phyloP scores from a whole-genome alignment of 805 yeast genomes.

The Wickerhamiella allomyrinae region DNA sequence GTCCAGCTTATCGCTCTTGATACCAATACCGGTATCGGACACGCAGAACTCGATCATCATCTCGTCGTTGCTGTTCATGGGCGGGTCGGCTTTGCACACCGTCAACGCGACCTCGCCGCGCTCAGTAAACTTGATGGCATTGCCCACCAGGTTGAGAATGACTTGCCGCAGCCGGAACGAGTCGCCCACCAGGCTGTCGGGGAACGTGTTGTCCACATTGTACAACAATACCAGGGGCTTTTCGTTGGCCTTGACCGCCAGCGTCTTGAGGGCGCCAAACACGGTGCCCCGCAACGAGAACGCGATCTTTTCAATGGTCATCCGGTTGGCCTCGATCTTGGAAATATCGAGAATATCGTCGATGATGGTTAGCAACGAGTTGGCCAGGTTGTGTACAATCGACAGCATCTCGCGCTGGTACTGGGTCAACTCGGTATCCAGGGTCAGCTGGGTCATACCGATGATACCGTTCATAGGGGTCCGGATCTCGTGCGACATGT shows the following conservation, averaged over 20 bases:
- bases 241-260: conserved; percentile 82
- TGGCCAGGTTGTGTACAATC: conserved; percentile 77
- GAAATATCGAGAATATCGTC: conserved; percentile 87
- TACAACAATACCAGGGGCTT: conserved; percentile 67
- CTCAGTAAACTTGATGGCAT: conserved; percentile 78
- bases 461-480: conserved; percentile 90
- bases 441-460: conserved; percentile 81
- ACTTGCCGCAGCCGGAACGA: conserved; percentile 81
- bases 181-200: conserved; percentile 77
- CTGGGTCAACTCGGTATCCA: conserved; percentile 80
- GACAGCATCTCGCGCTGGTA: conserved; percentile 86
- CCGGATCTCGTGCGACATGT: conserved; percentile 76
- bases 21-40: conserved; percentile 83
- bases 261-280: conserved; percentile 76
- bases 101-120: conserved; percentile 68
- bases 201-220: conserved; percentile 74
- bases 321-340: conserved; percentile 83
- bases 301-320: conserved; percentile 84
- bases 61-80: conserved; percentile 28
- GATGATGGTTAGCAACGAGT: conserved; percentile 69
- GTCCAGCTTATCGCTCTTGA: conserved; percentile 70
- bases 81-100: conserved; percentile 42
- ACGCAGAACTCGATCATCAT: conserved; percentile 68
- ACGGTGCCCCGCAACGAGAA: conserved; percentile 77
- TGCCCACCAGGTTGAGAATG: conserved; percentile 72